Evolutionary conservation across 805 yeast genomes (phyloP), one percentile per base, ranked within the genome.

Genomic region (Peterozyma xylosa): DNA sequence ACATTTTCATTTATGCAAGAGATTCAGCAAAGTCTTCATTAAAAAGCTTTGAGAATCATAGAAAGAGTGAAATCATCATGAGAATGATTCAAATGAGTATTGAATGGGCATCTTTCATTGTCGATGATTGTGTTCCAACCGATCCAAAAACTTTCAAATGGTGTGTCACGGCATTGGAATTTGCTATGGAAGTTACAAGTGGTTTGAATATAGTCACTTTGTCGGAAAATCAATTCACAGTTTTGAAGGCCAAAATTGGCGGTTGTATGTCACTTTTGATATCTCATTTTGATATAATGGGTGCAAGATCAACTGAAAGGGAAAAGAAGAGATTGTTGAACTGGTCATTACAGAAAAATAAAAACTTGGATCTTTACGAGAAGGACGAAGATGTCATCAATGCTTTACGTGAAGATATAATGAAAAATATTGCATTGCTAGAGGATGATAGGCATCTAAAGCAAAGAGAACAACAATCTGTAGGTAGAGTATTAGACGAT

Each of bases 201-300:
- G 96, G 96, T 1, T 85, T 85, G 57, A 90, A 91, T 56, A 89
- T 93, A 35, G 66, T 91, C 42, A 84, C 90, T 0, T 68, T 93
- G 45, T 80, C 77, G 45, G 86, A 86, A 49, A 86, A 78, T 21
- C 89, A 87, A 54, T 93, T 90, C 57, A 66, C 74, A 45, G 63
- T 71, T 34, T 66, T 93, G 50, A 81, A 89, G 53, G 72, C 77
- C 42, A 88, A 87, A 56, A 96, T 93, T 38, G 95, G 97, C 1
- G 86, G 95, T 1, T 89, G 97, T 63, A 87, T 93, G 89, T 82
- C 97, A 1, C 68, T 93, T 42, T 69, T 93, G 47, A 91, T 93
- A 49, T 87, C 96, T 0, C 98, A 93, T 64, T 93, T 93, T 57
- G 99, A 93, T 64, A 89, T 93, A 42, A 93, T 91, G 96, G 98